phyloP scores from a whole-genome alignment of 2,329 filamentous ascomycete genomes.

The Apiospora kogelbergensis region DNA sequence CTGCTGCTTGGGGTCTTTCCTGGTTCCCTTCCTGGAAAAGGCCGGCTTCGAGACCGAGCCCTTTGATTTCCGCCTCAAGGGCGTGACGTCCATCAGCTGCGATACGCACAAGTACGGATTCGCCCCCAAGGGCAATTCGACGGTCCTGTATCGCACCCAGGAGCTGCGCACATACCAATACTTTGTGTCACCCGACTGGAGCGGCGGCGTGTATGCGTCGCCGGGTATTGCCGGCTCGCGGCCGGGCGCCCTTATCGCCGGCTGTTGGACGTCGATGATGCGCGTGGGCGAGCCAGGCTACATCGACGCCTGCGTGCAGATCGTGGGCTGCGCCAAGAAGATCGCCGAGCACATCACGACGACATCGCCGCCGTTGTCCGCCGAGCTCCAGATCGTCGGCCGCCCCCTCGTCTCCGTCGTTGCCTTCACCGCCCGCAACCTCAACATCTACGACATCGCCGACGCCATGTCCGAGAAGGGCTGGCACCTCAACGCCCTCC shows the following conservation, averaged over 20 bases:
- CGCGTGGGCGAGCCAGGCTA: conserved; percentile 85
- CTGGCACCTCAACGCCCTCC: conserved; percentile 95
- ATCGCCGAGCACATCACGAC: conserved; percentile 73
- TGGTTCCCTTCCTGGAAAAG: conserved; percentile 86
- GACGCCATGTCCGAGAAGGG: conserved; percentile 82
- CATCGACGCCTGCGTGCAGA: conserved; percentile 79
- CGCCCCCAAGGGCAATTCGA: conserved; percentile 95
- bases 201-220: conserved; percentile 92
- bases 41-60: conserved; percentile 88
- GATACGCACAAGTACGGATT: conserved; percentile 99
- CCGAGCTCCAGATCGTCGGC: conserved; percentile 79
- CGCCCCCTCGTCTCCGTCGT: conserved; percentile 87
- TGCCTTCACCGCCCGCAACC: conserved; percentile 78
- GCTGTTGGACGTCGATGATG: conserved; percentile 94
- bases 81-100: conserved; percentile 92
- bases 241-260: conserved; percentile 90
- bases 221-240: conserved; percentile 89
- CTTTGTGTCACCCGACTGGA: conserved; percentile 94
- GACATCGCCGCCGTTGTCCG: conserved; percentile 64
- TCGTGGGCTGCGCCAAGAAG: conserved; percentile 83
- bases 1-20: conserved; percentile 94
- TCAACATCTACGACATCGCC: conserved; percentile 92
- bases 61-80: conserved; percentile 92
- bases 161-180: conserved; percentile 87
- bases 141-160: conserved; percentile 82